phyloP scores from a whole-genome alignment of 2,329 filamentous ascomycete genomes.

The Apiospora phragmitis region DNA sequence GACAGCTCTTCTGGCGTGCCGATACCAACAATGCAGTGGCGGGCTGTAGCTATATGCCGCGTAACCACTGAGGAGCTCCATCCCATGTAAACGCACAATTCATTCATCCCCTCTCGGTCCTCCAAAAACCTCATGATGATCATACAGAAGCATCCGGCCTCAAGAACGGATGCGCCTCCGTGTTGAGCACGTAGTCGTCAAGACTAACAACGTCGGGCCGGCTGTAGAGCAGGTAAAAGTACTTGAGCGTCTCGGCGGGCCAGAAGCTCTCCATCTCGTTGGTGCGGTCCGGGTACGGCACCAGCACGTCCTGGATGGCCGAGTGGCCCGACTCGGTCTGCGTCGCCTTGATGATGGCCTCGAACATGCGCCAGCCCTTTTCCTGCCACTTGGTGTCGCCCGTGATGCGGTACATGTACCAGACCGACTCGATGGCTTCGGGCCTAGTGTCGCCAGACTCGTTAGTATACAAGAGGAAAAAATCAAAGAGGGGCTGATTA shows the following conservation, averaged over 20 bases:
- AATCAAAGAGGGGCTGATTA: constrained; percentile 10
- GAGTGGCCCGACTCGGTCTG: constrained; percentile 67
- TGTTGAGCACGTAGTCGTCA: constrained; percentile 69
- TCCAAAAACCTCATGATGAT: too few relatives aligned
- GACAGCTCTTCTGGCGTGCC: background rate
- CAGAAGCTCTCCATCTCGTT: constrained; percentile 88
- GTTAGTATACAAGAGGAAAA: constrained; percentile 23
- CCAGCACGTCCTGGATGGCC: constrained; percentile 65
- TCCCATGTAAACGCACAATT: too few relatives aligned
- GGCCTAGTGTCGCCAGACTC: constrained; percentile 49
- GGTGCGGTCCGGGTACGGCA: constrained; percentile 39
- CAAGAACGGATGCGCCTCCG: constrained; percentile 61
- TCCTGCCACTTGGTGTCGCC: constrained; percentile 75
- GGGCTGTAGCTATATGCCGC: background rate
- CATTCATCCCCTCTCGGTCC: background rate
- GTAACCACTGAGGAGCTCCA: too few relatives aligned
- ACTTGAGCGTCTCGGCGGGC: constrained; percentile 89
- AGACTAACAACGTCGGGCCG: constrained; percentile 64
- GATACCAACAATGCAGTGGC: background rate
- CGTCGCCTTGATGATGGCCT: constrained; percentile 67
- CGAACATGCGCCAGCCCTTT: constrained; percentile 85
- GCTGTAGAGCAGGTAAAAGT: constrained; percentile 78
- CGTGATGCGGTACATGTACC: constrained; percentile 89
- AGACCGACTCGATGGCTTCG: constrained; percentile 85
- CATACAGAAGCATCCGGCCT: constrained; percentile 34